Evolutionary conservation across 768 basidiomycete genomes (phyloP).

Genomic region (Strobilomyces dryophilus): DNA sequence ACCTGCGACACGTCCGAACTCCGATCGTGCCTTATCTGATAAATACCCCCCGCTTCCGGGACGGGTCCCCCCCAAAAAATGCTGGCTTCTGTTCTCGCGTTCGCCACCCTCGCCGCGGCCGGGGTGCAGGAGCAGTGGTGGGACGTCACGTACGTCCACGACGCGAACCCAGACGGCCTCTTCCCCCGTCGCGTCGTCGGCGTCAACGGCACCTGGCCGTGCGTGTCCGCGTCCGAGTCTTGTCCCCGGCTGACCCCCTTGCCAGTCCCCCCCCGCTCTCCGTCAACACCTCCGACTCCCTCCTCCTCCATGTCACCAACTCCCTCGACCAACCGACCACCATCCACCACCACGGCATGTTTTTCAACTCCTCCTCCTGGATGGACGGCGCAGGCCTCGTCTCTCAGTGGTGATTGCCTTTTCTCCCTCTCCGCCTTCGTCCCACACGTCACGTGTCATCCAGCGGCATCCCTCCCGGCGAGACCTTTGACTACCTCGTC

Average conservation of each 20-base stretch:
- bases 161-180: slow-evolving; percentile 83
- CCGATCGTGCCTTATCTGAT: neutral
- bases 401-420: slow-evolving; percentile 65
- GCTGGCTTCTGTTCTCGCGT: neutral
- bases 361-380: slow-evolving; percentile 83
- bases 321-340: slow-evolving; percentile 61
- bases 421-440: no score
- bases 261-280: slow-evolving; percentile 77
- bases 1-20: neutral
- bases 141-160: slow-evolving; percentile 82
- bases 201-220: slow-evolving; percentile 94
- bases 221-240: slow-evolving; percentile 30
- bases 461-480: slow-evolving; percentile 76
- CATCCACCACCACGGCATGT: slow-evolving; percentile 94
- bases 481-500: slow-evolving; percentile 69
- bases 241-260: neutral
- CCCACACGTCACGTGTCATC: neutral
- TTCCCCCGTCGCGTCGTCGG: slow-evolving; percentile 74
- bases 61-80: neutral
- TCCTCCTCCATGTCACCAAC: slow-evolving; percentile 77
- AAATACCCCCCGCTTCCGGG: neutral
- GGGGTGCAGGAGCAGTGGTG: slow-evolving; percentile 78
- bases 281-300: slow-evolving; percentile 63
- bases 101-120: slow-evolving; percentile 44
- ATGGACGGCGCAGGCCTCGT: slow-evolving; percentile 85